These are phyloP conservation scores for Heliosperma pusillum DNA, from an alignment of 148 eudicot species.

Conservation along the genomic window DNA sequence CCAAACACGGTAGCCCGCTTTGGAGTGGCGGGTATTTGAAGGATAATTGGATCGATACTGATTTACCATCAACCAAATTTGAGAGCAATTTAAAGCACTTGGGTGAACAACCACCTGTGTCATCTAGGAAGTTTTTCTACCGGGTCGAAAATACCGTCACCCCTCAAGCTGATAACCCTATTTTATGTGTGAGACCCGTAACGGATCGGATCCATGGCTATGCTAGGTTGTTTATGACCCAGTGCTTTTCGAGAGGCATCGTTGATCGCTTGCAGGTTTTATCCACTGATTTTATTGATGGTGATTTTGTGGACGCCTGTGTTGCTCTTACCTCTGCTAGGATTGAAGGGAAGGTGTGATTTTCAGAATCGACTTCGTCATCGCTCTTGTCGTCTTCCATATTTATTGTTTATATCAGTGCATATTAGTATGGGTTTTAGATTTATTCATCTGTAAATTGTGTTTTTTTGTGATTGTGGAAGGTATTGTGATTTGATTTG, in stretches of 20 bases:
- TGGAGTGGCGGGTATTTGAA: constrained; percentile 69
- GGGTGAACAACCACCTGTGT: constrained; percentile 56
- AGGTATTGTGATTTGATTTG: background rate
- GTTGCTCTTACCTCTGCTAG: constrained; percentile 73
- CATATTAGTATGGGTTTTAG: constrained; percentile 4
- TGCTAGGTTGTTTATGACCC: constrained; percentile 65
- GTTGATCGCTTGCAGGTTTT: constrained; percentile 71
- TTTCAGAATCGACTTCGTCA: background rate
- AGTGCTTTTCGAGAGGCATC: constrained; percentile 48
- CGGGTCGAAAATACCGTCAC: constrained; percentile 92
- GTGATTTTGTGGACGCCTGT: constrained; percentile 90
- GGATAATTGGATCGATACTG: constrained; percentile 93
- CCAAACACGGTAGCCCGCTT: constrained; percentile 51
- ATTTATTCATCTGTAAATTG: constrained; percentile 19
- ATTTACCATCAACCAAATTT: constrained; percentile 78
- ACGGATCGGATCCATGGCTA: constrained; percentile 68
- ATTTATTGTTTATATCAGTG: constrained; percentile 2
- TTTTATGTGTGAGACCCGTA: constrained; percentile 83
- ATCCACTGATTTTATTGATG: constrained; percentile 84
- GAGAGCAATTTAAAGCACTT: constrained; percentile 78
- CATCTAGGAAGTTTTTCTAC: constrained; percentile 63
- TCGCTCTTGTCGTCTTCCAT: background rate
- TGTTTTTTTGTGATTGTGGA: constrained; percentile 10
- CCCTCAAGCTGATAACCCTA: constrained; percentile 83
- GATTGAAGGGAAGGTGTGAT: constrained; percentile 49